Evolutionary conservation across 805 yeast genomes (phyloP).

Genomic region (Candida piceae): DNA sequence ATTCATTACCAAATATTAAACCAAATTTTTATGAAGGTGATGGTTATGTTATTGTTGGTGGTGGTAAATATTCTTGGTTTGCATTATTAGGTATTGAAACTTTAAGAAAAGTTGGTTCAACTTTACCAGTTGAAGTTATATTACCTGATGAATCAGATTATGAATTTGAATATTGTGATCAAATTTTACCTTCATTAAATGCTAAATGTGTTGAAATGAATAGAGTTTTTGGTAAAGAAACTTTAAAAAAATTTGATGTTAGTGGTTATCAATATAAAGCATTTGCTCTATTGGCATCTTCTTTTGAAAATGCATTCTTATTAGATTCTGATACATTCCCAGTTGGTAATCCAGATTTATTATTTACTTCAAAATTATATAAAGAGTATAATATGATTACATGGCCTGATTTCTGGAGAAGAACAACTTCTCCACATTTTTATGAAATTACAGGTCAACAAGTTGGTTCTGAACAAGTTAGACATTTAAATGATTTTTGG

Average conservation of each 20-base stretch:
- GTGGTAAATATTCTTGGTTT: constrained; percentile 72
- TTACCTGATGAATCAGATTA: constrained; percentile 68
- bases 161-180: constrained; percentile 66
- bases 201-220: constrained; percentile 66
- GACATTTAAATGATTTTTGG: constrained; percentile 29
- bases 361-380: constrained; percentile 57
- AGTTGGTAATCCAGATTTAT: constrained; percentile 40
- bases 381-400: constrained; percentile 42
- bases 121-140: constrained; percentile 75
- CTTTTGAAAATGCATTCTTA: constrained; percentile 47
- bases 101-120: constrained; percentile 61
- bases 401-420: constrained; percentile 60
- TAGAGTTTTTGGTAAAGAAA: constrained; percentile 53
- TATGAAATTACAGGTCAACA: constrained; percentile 39
- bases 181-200: constrained; percentile 53
- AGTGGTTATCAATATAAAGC: constrained; percentile 67
- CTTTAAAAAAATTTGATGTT: constrained; percentile 44
- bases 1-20: constrained; percentile 22
- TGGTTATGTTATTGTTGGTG: constrained; percentile 73
- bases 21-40: constrained; percentile 29
- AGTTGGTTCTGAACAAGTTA: constrained; percentile 29
- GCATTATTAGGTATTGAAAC: constrained; percentile 60
- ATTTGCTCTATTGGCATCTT: constrained; percentile 52
- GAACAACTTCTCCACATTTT: constrained; percentile 48
- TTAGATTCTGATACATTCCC: constrained; percentile 52